Base-by-base conservation (phyloP, 1,139 yeast species). In the Lodderomyces pseudojiufengensis region DNA sequence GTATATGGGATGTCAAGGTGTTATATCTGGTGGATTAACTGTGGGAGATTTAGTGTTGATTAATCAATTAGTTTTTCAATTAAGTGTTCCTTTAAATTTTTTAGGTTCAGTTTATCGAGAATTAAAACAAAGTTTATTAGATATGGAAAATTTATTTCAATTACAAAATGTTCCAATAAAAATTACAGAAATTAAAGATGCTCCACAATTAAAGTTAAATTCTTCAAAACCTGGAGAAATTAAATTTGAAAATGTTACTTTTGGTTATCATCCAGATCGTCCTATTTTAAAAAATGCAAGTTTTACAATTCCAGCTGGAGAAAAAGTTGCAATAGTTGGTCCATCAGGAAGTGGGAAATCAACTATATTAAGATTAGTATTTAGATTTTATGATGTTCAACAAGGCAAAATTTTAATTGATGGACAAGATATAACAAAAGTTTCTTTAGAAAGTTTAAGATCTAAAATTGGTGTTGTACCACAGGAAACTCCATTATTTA, bases 1-100 rank as follows among this genome's bases (percentile, higher is more conserved):
- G 98, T 92, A 85, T 57, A 82, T 92, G 95, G 97, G 97, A n/a
- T 88, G 97, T 51, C 79, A 80, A 41, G 97, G 97, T 22, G 95
- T 92, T 10, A 80, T 88, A 9, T 62, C 75, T 3, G 97, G 97
- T 0, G 62, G 78, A 1, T 67, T 92, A 41, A 83, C 95, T 2
- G 97, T 94, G 12, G 99, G 99, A 46, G 98, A 92, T 56, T 69
- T 92, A 52, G 98, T 92, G n/a, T 70, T 94, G 44, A 90, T 92
- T 46, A 94, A 94, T 59, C 98, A 94, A 62, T 72, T 94, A 39
- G 97, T 92, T 9, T 92, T 92, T 68, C 99, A 92, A 63, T 73
- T 92, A 35, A 84, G 95, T 25, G 95, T 92, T 11, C 98, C 98
- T 1, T 69, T 92, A 45, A 92, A 92, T 59, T 92, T 92, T 59